Evolutionary conservation across 768 basidiomycete species (phyloP), one percentile per base, ranked within the genome.

Genomic region (Suillus lakei): DNA sequence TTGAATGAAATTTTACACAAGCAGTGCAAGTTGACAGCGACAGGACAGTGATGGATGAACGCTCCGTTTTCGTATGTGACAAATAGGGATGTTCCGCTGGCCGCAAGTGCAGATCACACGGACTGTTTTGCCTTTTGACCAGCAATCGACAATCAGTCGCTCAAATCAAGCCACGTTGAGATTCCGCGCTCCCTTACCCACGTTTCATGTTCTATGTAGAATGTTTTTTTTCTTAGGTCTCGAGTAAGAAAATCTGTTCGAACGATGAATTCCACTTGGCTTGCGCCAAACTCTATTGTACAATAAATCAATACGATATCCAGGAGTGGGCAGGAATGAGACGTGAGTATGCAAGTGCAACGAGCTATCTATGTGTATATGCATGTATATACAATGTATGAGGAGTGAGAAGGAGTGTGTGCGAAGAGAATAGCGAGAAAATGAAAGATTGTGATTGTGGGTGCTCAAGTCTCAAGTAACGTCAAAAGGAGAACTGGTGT

Each of bases 331-430:
- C 32, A n/a, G 16, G 67, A 43, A 43, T 12, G 55, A 60, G 63
- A 39, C 63, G 64, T 77, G 76, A 76, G 76, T 74, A 76, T 62
- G 65, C 74, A 26, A 64, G 58, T 46, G 61, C 53, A 21, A 64
- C 51, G 44, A 38, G 63, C 63, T 43, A 74, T 77, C 73, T 77
- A 76, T 76, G 77, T 76, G 74, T 70, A 75, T 77, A 76, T 77
- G 71, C 76, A 72, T 71, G 74, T 74, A 76, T 77, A 76, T 77
- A 74, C 76, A 77, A 61, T 76, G 74, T 72, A 68, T 72, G 76
- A 75, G 74, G 68, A 36, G 13, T 16, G 59, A 64, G 21, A 75
- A 76, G 36, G 74, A 77, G 70, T 62, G 74, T 75, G 72, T 28
- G 70, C 69, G 63, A 68, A 66, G 46, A 62, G 28, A 26, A 61